Base-by-base conservation (phyloP, 441 rosid species). In the Sinapis alba region DNA sequence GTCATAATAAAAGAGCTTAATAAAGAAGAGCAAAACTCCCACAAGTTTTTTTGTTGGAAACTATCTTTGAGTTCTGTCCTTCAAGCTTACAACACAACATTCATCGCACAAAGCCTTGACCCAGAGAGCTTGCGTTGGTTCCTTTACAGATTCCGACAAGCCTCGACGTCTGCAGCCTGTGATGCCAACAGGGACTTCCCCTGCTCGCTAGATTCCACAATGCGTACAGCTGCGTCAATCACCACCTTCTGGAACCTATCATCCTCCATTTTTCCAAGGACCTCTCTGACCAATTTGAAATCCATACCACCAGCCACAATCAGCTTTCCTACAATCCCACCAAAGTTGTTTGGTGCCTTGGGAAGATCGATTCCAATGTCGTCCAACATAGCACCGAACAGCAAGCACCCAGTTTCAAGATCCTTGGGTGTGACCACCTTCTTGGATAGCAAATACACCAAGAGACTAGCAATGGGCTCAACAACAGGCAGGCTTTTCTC, bases 311-410 rank as follows among this genome's bases (percentile, higher is more conserved):
- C 83, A 2, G 80, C 84, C 10, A 81, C 15, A 23, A 82, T 74
- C 47, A 88, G 43, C 63, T 60, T 83, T 4, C 89, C 90, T 2
- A 85, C 61, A 43, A 86, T 78, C 75, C 84, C 90, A 66, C 92
- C 90, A 45, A 82, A 86, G 71, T 81, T 80, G 68, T 72, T 73
- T 1, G 90, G 88, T 18, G 92, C 90, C 73, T 83, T 88, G 3
- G 92, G 89, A 56, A 88, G 72, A 81, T 88, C 92, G 13, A 88
- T 84, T 50, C 84, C 90, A 19, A 86, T 69, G 74, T 88, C 92
- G 62, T 88, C 90, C 73, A 88, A 54, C 82, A 75, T 58, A 2
- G 84, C 73, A 69, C 79, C 83, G 7, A 81, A 88, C 12, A 71
- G 73, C 75, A 81, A 71, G 62, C 79, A 83, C 18, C 93, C 90